A percentile compares a stretch with the other conserved stretches of the same genome.
Evolutionary conservation across 768 basidiomycete species (phyloP).

Genomic region (Tylopilus vinaceipallidus): DNA sequence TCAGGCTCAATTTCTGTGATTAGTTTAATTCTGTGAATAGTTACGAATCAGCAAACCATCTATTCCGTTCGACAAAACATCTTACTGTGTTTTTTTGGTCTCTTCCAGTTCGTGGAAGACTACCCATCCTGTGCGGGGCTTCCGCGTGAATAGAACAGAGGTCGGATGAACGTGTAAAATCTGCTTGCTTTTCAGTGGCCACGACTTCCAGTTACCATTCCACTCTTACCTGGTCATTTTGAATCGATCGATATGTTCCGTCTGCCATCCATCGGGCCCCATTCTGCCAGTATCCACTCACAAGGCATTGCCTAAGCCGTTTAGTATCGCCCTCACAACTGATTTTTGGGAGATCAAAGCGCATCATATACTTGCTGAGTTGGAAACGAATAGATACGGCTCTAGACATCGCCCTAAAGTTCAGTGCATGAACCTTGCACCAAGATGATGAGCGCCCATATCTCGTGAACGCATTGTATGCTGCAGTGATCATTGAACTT

Average conservation of each 20-base stretch:
- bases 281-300: constrained; percentile 92
- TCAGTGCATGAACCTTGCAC: constrained; percentile 91
- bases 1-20: constrained; percentile 94
- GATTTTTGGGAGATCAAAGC: constrained; percentile 77
- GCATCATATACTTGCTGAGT: constrained; percentile 89
- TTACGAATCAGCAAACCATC: constrained; percentile 11
- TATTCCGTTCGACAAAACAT: not conserved
- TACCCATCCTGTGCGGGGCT: constrained; percentile 89
- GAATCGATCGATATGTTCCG: constrained; percentile 87
- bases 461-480: constrained; percentile 88
- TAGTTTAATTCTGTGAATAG: constrained; percentile 70
- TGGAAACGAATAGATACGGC: constrained; percentile 95
- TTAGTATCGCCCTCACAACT: constrained; percentile 90
- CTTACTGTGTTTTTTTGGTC: constrained; percentile 90
- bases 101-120: constrained; percentile 96
- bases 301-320: constrained; percentile 82
- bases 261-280: constrained; percentile 89
- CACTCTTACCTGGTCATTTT: constrained; percentile 72
- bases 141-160: constrained; percentile 91
- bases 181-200: too few relatives aligned
- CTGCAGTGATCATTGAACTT: constrained; percentile 42
- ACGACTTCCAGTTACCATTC: not conserved
- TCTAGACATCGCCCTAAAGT: constrained; percentile 91
- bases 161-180: constrained; percentile 88
- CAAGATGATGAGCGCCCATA: constrained; percentile 84